A percentile compares a stretch with the other conserved stretches of the same genome.
Evolutionary conservation across 2,329 filamentous ascomycete species (phyloP).

Genomic region (Beauveria scarabaeidicola): DNA sequence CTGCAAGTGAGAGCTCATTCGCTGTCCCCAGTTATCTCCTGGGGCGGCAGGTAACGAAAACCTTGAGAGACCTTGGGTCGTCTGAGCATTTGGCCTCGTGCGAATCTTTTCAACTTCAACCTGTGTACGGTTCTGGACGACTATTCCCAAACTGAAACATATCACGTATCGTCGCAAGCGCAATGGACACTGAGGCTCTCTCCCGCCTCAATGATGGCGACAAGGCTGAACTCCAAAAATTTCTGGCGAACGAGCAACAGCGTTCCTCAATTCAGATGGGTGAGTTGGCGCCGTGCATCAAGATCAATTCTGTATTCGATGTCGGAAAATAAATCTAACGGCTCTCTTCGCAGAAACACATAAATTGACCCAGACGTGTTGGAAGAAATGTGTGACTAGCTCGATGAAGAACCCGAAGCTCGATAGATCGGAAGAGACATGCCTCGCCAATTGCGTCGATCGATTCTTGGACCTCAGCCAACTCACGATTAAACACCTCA

Average conservation of each 20-base stretch:
- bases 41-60: background rate
- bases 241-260: conserved; percentile 76
- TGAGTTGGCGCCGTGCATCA: conserved; percentile 34
- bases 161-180: conserved; percentile 8
- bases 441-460: conserved; percentile 87
- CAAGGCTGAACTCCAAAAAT: conserved; percentile 80
- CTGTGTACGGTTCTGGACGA: background rate
- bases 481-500: conserved; percentile 76
- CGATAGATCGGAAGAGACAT: conserved; percentile 70
- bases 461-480: conserved; percentile 86
- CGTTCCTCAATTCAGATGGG: conserved; percentile 60
- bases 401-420: conserved; percentile 63
- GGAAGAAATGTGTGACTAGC: conserved; percentile 83
- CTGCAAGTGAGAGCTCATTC: background rate
- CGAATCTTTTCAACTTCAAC: background rate
- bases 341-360: conserved; percentile 37
- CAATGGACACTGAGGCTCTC: conserved; percentile 47
- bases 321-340: conserved; percentile 11
- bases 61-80: background rate
- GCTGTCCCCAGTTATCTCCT: background rate
- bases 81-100: background rate
- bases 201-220: conserved; percentile 71
- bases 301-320: background rate
- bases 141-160: background rate
- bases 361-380: conserved; percentile 66